phyloP scores from a whole-genome alignment of 192 early-diverging fungal genomes.

The Coemansia sp. region DNA sequence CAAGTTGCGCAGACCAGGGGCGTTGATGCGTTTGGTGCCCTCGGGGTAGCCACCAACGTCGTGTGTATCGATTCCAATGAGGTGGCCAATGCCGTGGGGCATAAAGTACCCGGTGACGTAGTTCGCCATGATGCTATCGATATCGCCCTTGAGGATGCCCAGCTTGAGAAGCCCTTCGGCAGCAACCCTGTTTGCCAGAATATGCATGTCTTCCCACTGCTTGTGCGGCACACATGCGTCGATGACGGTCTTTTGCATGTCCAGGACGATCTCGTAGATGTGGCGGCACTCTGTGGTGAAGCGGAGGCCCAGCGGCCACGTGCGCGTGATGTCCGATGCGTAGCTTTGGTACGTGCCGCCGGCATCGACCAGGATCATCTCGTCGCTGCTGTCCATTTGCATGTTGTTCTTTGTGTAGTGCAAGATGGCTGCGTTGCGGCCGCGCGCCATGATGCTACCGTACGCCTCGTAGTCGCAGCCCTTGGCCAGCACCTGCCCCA shows the following conservation, averaged over 20 bases:
- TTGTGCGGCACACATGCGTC: constrained; percentile 65
- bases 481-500: constrained; percentile 65
- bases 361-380: constrained; percentile 84
- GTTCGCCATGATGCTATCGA: constrained; percentile 61
- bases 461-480: constrained; percentile 79
- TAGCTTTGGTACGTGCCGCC: constrained; percentile 79
- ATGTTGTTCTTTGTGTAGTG: constrained; percentile 83
- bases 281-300: constrained; percentile 69
- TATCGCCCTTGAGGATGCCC: constrained; percentile 71
- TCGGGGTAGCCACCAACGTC: constrained; percentile 76
- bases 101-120: constrained; percentile 79
- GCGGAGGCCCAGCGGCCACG: constrained; percentile 76
- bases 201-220: constrained; percentile 86
- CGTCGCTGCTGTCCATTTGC: constrained; percentile 43
- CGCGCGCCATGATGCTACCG: constrained; percentile 79
- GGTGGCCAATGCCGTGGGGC: constrained; percentile 90
- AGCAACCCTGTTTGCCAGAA: constrained; percentile 69
- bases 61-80: constrained; percentile 88
- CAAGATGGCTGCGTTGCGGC: constrained; percentile 72
- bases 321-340: constrained; percentile 88
- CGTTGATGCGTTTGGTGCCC: constrained; percentile 68
- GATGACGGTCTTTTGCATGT: constrained; percentile 78
- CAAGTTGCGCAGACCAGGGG: constrained; percentile 71
- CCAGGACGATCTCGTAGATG: constrained; percentile 81
- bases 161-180: constrained; percentile 55